phyloP scores from a whole-genome alignment of 2,329 filamentous ascomycete genomes.

The Verticillium nubilum region DNA sequence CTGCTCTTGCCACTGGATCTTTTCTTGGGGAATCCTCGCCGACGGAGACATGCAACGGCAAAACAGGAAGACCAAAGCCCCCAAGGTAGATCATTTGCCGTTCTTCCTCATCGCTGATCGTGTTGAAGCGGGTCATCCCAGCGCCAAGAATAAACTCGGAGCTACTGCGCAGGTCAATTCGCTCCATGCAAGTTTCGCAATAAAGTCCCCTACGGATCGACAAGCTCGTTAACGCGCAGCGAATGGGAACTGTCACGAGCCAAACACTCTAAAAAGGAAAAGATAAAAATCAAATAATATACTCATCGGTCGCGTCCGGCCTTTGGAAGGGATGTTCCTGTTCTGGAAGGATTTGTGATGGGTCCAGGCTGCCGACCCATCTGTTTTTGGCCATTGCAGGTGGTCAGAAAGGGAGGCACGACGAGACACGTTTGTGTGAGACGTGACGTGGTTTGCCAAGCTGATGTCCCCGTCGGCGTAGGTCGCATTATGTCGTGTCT shows the following conservation, averaged over 20 bases:
- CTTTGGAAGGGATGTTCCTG: not conserved
- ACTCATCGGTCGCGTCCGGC: not conserved
- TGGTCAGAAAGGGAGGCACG: not conserved
- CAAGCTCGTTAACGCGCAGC: not conserved
- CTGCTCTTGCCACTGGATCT: not conserved
- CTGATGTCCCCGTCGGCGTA: not conserved
- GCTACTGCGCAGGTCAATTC: not conserved
- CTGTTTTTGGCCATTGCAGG: not conserved
- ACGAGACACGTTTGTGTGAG: not conserved
- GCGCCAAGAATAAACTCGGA: not conserved
- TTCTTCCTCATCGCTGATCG: not conserved
- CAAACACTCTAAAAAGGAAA: not conserved
- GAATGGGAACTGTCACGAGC: not conserved
- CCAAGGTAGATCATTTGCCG: not conserved
- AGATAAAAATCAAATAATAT: not conserved
- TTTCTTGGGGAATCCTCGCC: not conserved
- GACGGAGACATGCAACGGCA: no score
- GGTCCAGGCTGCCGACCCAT: not conserved
- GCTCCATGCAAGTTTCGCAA: not conserved
- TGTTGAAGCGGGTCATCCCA: not conserved
- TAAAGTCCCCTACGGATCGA: not conserved
- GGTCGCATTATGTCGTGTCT: not conserved
- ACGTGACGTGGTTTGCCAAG: not conserved
- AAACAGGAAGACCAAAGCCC: no score
- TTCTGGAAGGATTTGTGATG: not conserved